phyloP scores from a whole-genome alignment of 208 protist species.

The Trypanosomatidae sp. region DNA sequence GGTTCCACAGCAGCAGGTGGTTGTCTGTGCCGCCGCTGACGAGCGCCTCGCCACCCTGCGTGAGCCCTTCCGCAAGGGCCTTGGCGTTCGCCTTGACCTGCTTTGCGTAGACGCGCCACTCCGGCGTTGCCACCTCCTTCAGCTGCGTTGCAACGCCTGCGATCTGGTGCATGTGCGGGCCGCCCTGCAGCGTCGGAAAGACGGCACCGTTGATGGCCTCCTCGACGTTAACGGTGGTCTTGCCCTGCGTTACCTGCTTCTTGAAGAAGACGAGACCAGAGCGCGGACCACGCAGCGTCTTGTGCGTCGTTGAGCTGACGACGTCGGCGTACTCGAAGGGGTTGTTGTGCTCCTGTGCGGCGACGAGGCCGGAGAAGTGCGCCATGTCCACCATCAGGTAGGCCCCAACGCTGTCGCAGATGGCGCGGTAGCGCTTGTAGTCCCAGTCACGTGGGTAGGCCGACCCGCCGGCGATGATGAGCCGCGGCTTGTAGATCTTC shows the following conservation, averaged over 20 bases:
- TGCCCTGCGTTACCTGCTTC: conserved; percentile 77
- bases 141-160: conserved; percentile 97
- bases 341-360: conserved; percentile 68
- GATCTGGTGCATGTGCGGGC: conserved; percentile 98
- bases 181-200: conserved; percentile 98
- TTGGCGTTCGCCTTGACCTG: conserved; percentile 93
- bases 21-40: conserved; percentile 98
- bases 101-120: conserved; percentile 94
- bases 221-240: conserved; percentile 91
- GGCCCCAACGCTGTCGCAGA: conserved; percentile 89
- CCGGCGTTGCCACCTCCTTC: conserved; percentile 89
- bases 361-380: conserved; percentile 96
- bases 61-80: conserved; percentile 79
- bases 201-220: conserved; percentile 96
- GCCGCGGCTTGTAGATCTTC: conserved; percentile 93
- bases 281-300: conserved; percentile 98
- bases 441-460: conserved; percentile 98
- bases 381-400: conserved; percentile 99
- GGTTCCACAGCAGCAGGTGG: conserved; percentile 98
- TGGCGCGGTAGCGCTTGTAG: conserved; percentile 90
- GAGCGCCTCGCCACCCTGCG: conserved; percentile 87
- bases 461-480: conserved; percentile 96
- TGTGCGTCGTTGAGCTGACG: conserved; percentile 99
- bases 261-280: conserved; percentile 98
- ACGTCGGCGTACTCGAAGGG: conserved; percentile 98